Conservation (phyloP, 2,329 filamentous ascomycete species). For the Clarireedia monteithiana region DNA sequence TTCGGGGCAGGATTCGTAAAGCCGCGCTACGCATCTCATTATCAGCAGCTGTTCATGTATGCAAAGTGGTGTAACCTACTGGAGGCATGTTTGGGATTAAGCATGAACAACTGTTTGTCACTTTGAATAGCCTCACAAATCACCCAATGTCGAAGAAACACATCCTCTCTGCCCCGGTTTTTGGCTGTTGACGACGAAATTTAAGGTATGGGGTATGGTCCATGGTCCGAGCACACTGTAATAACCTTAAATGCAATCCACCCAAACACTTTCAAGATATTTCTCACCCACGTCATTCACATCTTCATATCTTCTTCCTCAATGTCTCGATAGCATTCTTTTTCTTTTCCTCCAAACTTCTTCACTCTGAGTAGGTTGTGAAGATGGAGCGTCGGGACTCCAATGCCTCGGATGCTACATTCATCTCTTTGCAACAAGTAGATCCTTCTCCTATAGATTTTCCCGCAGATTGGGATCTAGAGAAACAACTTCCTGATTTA, state of each 20-base stretch:
- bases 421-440: constrained; percentile 64
- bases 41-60: not conserved
- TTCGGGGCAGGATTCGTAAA: constrained; percentile 40
- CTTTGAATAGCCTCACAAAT: not conserved
- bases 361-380: not conserved
- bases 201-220: constrained; percentile 25
- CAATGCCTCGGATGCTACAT: constrained; percentile 43
- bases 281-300: not conserved
- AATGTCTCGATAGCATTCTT: not conserved
- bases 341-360: not conserved
- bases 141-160: not conserved
- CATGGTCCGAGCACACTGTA: constrained; percentile 14
- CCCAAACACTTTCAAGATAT: constrained; percentile 15
- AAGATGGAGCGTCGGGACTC: constrained; percentile 25
- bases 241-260: constrained; percentile 13
- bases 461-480: constrained; percentile 40
- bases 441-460: constrained; percentile 74
- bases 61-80: constrained; percentile 32
- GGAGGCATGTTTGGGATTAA: constrained; percentile 42
- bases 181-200: not conserved
- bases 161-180: not conserved
- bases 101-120: not conserved
- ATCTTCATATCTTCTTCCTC: not conserved
- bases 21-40: constrained; percentile 36
- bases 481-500: constrained; percentile 31